Conservation (phyloP, 257 asterid species). For the Nicotiana paniculata region DNA sequence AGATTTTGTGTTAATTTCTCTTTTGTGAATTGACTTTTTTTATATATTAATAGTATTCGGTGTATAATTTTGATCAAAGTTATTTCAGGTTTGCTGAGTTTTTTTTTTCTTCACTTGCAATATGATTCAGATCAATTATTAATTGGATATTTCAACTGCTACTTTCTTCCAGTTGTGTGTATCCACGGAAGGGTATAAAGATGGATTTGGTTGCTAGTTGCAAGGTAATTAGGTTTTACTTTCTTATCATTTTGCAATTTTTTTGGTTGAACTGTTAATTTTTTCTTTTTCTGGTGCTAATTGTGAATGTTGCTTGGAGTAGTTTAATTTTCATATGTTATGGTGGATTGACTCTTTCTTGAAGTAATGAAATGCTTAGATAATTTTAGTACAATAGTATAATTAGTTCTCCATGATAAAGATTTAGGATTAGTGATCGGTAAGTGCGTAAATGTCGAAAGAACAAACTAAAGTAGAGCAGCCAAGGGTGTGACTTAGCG, state of each 20-base stretch:
- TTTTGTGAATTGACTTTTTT: neutral
- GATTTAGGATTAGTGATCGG: neutral
- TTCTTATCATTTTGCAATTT: neutral
- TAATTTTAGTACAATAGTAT: neutral
- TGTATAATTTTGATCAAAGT: neutral
- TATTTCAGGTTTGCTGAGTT: neutral
- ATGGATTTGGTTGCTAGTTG: slow-evolving; percentile 83
- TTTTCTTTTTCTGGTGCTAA: neutral
- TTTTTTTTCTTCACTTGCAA: neutral
- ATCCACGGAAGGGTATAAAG: slow-evolving; percentile 6
- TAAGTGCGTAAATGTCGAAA: neutral
- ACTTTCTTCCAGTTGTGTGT: neutral
- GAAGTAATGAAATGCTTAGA: neutral
- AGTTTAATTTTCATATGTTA: neutral
- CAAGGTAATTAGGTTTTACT: slow-evolving; percentile 42
- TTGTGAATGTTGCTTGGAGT: neutral
- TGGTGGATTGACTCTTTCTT: neutral
- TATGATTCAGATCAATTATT: slow-evolving; percentile 2
- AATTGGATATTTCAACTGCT: neutral
- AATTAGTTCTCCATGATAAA: neutral
- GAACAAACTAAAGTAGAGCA: neutral
- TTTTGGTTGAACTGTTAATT: neutral
- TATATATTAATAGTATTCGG: neutral
- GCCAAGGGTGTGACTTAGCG: too few relatives aligned
- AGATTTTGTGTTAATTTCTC: too few relatives aligned